phyloP scores from a whole-genome alignment of 441 rosid genomes.

The Gossypium schwendimanii region DNA sequence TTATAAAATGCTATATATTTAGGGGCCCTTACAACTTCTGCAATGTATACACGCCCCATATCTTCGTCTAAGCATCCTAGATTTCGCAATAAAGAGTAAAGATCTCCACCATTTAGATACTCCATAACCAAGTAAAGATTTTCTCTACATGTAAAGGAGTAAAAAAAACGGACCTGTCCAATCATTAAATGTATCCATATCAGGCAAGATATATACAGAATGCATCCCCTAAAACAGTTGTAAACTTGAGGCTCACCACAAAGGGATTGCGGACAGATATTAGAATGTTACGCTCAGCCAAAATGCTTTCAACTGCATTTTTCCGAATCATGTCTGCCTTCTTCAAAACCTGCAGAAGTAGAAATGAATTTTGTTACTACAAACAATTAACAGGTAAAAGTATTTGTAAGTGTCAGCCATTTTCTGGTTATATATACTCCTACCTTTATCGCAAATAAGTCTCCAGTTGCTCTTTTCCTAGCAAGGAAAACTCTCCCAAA shows the following conservation, averaged over 20 bases:
- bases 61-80: slow-evolving; percentile 94
- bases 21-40: slow-evolving; percentile 80
- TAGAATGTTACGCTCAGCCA: slow-evolving; percentile 87
- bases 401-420: slow-evolving; percentile 2
- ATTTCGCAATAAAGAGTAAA: slow-evolving; percentile 78
- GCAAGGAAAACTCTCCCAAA: slow-evolving; percentile 94
- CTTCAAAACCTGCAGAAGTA: slow-evolving; percentile 63
- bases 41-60: slow-evolving; percentile 84
- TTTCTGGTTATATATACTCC: slow-evolving; percentile 14
- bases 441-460: slow-evolving; percentile 94
- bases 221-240: slow-evolving; percentile 4
- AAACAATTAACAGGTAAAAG: background rate
- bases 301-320: slow-evolving; percentile 94
- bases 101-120: slow-evolving; percentile 97
- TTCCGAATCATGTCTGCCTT: slow-evolving; percentile 96
- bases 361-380: background rate
- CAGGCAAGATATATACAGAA: slow-evolving; percentile 29
- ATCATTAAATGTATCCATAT: slow-evolving; percentile 24
- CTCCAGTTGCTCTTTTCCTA: slow-evolving; percentile 85
- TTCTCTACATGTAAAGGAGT: slow-evolving; percentile 97
- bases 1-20: slow-evolving; percentile 5
- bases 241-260: slow-evolving; percentile 47
- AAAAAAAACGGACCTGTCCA: slow-evolving; percentile 91
- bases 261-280: slow-evolving; percentile 94
- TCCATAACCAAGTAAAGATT: slow-evolving; percentile 98